These are phyloP conservation scores for Marasmius sp. DNA, from an alignment of 1,284 basidiomycete species.

Conservation along the genomic window DNA sequence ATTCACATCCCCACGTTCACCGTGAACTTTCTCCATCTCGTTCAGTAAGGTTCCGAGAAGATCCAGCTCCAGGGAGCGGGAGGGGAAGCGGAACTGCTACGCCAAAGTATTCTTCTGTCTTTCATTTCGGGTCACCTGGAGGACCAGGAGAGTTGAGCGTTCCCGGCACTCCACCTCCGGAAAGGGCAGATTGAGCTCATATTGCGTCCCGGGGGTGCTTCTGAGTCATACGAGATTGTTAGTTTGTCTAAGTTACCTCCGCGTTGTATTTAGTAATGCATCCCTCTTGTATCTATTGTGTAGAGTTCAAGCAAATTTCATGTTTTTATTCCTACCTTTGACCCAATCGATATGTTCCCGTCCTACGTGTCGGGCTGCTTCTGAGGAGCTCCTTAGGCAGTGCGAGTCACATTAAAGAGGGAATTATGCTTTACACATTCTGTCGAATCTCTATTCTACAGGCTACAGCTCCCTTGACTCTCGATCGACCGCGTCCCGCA, in stretches of 20 bases:
- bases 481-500: too few relatives aligned
- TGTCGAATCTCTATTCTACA: too few relatives aligned
- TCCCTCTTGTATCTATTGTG: too few relatives aligned
- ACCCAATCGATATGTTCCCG: too few relatives aligned
- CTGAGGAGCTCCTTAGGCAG: too few relatives aligned
- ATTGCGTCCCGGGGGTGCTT: not conserved
- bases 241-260: not conserved
- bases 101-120: not conserved
- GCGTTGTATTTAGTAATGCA: not conserved
- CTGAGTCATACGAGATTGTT: not conserved
- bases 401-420: too few relatives aligned
- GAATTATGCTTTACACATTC: too few relatives aligned
- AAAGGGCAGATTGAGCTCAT: not conserved
- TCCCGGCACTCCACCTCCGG: conserved; percentile 1
- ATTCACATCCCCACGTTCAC: not conserved
- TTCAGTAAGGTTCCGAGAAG: not conserved
- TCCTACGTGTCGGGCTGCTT: too few relatives aligned
- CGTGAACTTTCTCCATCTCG: not conserved
- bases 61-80: not conserved
- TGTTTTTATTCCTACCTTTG: too few relatives aligned
- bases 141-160: not conserved
- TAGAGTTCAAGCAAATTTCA: too few relatives aligned
- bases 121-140: not conserved
- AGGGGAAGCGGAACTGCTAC: not conserved
- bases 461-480: too few relatives aligned